These are phyloP conservation scores for Boletus rex-veris DNA, from an alignment of 768 basidiomycete species.

Conservation along the genomic window DNA sequence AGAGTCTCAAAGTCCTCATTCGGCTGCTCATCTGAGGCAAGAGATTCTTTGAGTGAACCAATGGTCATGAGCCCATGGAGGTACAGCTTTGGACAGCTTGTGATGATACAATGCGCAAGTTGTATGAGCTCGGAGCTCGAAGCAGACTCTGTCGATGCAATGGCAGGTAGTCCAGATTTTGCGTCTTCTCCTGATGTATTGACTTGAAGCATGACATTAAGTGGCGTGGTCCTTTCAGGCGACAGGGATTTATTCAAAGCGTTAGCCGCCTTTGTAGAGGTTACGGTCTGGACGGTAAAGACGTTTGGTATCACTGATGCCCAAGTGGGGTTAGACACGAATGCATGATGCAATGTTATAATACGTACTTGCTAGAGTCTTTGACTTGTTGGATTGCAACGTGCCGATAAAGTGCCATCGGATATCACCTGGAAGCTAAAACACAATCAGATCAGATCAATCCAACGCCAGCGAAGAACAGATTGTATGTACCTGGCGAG, in stretches of 20 bases:
- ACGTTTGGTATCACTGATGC: slow-evolving; percentile 81
- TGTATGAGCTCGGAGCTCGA: slow-evolving; percentile 50
- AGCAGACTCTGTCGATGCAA: slow-evolving; percentile 36
- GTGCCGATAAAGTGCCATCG: slow-evolving; percentile 97
- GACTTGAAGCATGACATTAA: slow-evolving; percentile 86
- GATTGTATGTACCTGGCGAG: slow-evolving; percentile 49
- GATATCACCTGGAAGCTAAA: slow-evolving; percentile 81
- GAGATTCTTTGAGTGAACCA: slow-evolving; percentile 74
- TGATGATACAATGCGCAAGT: slow-evolving; percentile 69
- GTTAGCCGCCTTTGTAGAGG: slow-evolving; percentile 75
- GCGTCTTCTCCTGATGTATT: slow-evolving; percentile 93
- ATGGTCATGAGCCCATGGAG: slow-evolving; percentile 96
- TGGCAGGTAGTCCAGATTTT: slow-evolving; percentile 81
- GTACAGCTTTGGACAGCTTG: slow-evolving; percentile 67
- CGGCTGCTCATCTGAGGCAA: slow-evolving; percentile 37
- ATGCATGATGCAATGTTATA: neutral
- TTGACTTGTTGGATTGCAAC: slow-evolving; percentile 91
- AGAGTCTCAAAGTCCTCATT: slow-evolving; percentile 77
- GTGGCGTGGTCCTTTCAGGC: slow-evolving; percentile 48
- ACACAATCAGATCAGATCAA: slow-evolving; percentile 6
- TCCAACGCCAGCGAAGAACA: neutral
- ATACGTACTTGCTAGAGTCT: slow-evolving; percentile 71
- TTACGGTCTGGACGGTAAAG: slow-evolving; percentile 80
- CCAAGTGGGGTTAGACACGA: slow-evolving; percentile 2
- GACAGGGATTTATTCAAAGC: slow-evolving; percentile 74